A percentile compares a stretch with the other conserved stretches of the same genome.
phyloP scores from a whole-genome alignment of 2,329 filamentous ascomycete species.

The Apiospora kogelbergensis region DNA sequence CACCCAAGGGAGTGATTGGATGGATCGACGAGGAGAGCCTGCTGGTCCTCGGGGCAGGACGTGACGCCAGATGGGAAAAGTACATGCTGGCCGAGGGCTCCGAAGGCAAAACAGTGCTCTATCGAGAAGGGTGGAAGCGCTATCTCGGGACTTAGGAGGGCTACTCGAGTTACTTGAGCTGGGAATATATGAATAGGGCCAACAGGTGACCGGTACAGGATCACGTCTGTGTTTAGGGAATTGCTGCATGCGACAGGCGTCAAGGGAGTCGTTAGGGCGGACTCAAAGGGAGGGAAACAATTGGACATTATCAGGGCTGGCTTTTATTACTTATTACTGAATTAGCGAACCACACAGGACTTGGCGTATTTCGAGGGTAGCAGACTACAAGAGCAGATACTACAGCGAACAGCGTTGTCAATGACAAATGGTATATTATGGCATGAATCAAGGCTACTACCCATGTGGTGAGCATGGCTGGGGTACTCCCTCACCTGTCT shows the following conservation, averaged over 20 bases:
- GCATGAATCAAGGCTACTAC: neutral
- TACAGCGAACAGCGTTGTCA: neutral
- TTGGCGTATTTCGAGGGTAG: neutral
- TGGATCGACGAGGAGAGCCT: constrained; percentile 77
- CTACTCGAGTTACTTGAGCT: too few species aligned
- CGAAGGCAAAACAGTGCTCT: constrained; percentile 65
- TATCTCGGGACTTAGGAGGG: constrained; percentile 52
- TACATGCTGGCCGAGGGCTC: constrained; percentile 71
- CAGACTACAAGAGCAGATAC: neutral
- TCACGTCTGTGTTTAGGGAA: neutral
- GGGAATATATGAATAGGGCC: too few species aligned
- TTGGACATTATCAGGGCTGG: neutral
- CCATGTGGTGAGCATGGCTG: neutral
- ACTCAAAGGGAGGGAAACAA: neutral
- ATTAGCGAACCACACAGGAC: neutral
- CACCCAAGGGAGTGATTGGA: constrained; percentile 80
- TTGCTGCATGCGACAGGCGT: constrained; percentile 11
- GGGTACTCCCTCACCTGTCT: constrained; percentile 18
- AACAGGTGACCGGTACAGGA: neutral
- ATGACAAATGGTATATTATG: neutral
- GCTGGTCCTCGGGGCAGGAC: constrained; percentile 75
- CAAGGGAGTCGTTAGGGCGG: neutral
- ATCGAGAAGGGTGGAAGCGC: constrained; percentile 79
- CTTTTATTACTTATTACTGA: constrained; percentile 1
- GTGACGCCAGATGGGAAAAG: constrained; percentile 84